Conservation (phyloP, 306 rosid genomes). For the Lathyrus sativus region DNA sequence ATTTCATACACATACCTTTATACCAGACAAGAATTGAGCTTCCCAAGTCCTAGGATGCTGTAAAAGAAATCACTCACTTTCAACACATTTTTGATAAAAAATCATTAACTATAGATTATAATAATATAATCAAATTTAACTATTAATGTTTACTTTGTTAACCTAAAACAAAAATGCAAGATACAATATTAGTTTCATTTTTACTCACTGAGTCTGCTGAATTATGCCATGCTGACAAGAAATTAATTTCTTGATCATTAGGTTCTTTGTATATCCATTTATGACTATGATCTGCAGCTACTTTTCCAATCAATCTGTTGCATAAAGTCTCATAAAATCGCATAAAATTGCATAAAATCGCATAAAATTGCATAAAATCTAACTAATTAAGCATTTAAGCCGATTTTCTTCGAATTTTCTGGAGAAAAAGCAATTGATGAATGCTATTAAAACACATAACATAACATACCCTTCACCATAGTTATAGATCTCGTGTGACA, state of each 20-base stretch:
- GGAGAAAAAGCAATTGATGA: background rate
- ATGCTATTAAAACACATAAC: background rate
- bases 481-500: slow-evolving; percentile 99
- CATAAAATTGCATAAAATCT: slow-evolving; percentile 31
- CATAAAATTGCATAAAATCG: slow-evolving; percentile 21
- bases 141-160: background rate
- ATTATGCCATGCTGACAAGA: slow-evolving; percentile 94
- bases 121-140: slow-evolving; percentile 4
- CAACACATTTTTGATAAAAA: background rate
- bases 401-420: slow-evolving; percentile 16
- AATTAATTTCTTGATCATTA: slow-evolving; percentile 87
- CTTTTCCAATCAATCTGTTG: slow-evolving; percentile 92
- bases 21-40: slow-evolving; percentile 98
- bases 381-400: slow-evolving; percentile 1
- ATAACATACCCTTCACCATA: slow-evolving; percentile 87
- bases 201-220: slow-evolving; percentile 78
- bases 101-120: slow-evolving; percentile 16
- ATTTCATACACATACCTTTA: slow-evolving; percentile 56
- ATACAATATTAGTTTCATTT: no score
- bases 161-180: no score
- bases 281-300: slow-evolving; percentile 95
- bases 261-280: slow-evolving; percentile 97
- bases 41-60: slow-evolving; percentile 99
- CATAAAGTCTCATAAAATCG: slow-evolving; percentile 21
- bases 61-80: slow-evolving; percentile 38